Conservation (phyloP, 2,329 filamentous ascomycete genomes). For the Cladosporium sp. region DNA sequence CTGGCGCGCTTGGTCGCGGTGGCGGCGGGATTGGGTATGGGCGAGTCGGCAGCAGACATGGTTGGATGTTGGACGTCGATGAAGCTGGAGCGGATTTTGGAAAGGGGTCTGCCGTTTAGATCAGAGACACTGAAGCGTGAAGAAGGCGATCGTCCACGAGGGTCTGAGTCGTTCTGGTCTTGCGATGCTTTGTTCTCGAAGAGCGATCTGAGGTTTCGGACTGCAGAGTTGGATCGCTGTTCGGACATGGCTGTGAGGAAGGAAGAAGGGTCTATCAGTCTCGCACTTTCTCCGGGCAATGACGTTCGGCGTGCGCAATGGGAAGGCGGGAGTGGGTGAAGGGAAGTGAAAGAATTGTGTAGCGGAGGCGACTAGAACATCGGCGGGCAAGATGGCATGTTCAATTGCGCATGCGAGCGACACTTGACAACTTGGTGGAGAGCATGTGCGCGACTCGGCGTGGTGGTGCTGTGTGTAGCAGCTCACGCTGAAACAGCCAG, state of each 20-base stretch:
- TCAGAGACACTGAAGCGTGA: constrained; percentile 6
- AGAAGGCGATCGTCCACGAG: constrained; percentile 41
- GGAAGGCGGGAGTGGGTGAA: neutral
- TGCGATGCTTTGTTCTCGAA: constrained; percentile 40
- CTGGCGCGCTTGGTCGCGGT: constrained; percentile 8
- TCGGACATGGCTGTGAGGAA: constrained; percentile 42
- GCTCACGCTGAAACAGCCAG: neutral
- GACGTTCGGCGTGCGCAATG: neutral
- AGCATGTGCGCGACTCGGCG: too few species aligned
- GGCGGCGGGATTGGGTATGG: constrained; percentile 5
- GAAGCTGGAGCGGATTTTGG: constrained; percentile 47
- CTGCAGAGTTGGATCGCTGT: constrained; percentile 35
- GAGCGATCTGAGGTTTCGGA: constrained; percentile 47
- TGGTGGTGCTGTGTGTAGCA: too few species aligned
- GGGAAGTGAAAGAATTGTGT: neutral
- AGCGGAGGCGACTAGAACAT: neutral
- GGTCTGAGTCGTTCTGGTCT: constrained; percentile 22
- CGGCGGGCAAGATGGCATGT: neutral
- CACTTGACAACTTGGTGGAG: too few species aligned
- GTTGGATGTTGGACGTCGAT: constrained; percentile 9
- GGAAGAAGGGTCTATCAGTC: neutral
- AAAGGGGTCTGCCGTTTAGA: constrained; percentile 33
- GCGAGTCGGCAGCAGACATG: neutral
- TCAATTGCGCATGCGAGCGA: neutral
- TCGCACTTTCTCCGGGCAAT: constrained; percentile 11